phyloP scores from a whole-genome alignment of 1,284 basidiomycete genomes.

The Paramarasmius palmivorus region DNA sequence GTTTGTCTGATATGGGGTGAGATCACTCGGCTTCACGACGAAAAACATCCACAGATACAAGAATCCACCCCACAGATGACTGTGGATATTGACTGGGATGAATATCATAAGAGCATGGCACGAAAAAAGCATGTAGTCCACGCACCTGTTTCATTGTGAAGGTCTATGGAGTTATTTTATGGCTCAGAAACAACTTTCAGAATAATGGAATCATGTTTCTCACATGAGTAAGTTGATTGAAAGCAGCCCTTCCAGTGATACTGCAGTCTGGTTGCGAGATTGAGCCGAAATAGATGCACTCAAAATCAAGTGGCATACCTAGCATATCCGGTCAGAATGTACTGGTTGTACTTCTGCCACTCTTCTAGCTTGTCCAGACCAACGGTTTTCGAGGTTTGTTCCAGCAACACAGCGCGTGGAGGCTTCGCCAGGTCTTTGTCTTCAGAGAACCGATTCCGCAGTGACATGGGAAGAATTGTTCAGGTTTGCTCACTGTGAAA shows the following conservation, averaged over 20 bases:
- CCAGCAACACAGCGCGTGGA: no score
- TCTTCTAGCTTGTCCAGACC: no score
- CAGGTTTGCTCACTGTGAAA: no score
- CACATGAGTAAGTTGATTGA: conserved; percentile 73
- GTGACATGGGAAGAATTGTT: no score
- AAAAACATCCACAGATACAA: conserved; percentile 67
- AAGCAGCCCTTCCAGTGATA: conserved; percentile 67
- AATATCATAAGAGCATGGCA: background rate
- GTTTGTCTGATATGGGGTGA: conserved; percentile 51
- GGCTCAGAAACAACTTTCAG: conserved; percentile 19
- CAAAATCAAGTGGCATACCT: no score
- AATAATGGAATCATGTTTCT: conserved; percentile 30
- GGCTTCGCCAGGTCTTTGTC: no score
- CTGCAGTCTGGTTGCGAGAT: conserved; percentile 47
- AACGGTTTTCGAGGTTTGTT: no score
- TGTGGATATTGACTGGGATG: conserved; percentile 83
- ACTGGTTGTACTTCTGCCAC: no score
- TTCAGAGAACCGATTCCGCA: no score
- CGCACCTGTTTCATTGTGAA: conserved; percentile 84
- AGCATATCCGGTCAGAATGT: no score
- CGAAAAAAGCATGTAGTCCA: background rate
- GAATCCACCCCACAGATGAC: conserved; percentile 76
- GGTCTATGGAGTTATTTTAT: conserved; percentile 44
- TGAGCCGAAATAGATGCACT: background rate
- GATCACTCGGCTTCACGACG: conserved; percentile 51